Evolutionary conservation across 768 basidiomycete genomes (phyloP).

Genomic region (Lentinula edodes): DNA sequence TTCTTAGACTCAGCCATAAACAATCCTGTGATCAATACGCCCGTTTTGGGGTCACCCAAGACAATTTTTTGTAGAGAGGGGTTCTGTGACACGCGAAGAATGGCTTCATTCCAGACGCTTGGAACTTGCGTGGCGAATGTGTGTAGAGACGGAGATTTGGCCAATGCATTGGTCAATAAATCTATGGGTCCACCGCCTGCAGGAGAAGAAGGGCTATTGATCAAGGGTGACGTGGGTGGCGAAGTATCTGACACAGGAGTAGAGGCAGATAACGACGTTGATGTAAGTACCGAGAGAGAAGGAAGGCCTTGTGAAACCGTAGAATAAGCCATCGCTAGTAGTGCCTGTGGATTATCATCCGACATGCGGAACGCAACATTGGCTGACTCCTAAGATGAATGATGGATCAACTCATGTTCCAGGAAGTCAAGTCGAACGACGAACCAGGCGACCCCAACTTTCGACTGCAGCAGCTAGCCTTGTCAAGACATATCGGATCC

Average conservation of each 20-base stretch:
- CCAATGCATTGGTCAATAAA: conserved; percentile 28
- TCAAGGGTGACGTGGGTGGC: not conserved
- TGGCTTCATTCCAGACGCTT: conserved; percentile 50
- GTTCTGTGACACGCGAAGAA: conserved; percentile 46
- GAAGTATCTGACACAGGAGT: not conserved
- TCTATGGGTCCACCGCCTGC: conserved; percentile 25
- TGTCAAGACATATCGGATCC: conserved; percentile 37
- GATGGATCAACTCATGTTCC: not conserved
- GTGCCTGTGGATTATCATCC: conserved; percentile 25
- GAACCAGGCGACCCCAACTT: conserved; percentile 42
- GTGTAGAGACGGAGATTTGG: conserved; percentile 37
- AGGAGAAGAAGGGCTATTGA: not conserved
- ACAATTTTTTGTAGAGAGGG: conserved; percentile 42
- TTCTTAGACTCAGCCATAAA: conserved; percentile 54
- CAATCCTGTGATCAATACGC: conserved; percentile 42
- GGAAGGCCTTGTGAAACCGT: not conserved
- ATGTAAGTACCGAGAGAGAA: not conserved
- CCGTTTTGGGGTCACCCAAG: conserved; percentile 21
- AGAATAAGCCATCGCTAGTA: not conserved
- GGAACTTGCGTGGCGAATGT: conserved; percentile 51
- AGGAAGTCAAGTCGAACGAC: conserved; percentile 13
- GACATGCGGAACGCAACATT: conserved; percentile 54
- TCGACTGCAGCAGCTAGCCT: conserved; percentile 40
- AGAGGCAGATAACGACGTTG: not conserved
- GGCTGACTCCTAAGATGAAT: conserved; percentile 38